Conservation (phyloP, 441 rosid genomes). For the Adansonia rubrostipa region DNA sequence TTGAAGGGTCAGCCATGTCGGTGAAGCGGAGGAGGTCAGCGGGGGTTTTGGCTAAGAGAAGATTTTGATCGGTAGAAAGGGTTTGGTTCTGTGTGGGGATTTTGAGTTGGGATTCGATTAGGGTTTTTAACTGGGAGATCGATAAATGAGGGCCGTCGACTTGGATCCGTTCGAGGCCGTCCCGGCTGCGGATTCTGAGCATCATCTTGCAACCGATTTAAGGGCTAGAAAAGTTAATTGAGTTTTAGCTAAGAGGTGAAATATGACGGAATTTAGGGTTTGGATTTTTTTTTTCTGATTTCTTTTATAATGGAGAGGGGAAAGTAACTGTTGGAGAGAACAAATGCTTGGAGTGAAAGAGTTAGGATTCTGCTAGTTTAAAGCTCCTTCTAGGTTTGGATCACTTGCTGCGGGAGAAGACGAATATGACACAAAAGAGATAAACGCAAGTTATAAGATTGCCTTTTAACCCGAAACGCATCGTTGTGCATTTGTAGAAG, state of each 20-base stretch:
- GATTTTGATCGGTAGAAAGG: slow-evolving; percentile 76
- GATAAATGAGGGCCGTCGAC: slow-evolving; percentile 56
- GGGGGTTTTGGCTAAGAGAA: slow-evolving; percentile 69
- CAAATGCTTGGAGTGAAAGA: neutral
- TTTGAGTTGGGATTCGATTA: slow-evolving; percentile 78
- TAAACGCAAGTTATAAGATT: neutral
- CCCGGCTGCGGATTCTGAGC: slow-evolving; percentile 93
- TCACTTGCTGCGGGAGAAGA: neutral
- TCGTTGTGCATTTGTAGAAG: neutral
- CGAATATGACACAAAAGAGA: neutral
- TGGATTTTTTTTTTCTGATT: neutral
- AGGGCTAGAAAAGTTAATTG: neutral
- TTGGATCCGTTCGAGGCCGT: slow-evolving; percentile 86
- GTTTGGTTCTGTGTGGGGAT: slow-evolving; percentile 80
- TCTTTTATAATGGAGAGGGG: neutral
- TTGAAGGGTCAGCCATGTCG: slow-evolving; percentile 75
- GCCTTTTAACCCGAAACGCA: neutral
- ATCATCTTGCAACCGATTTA: slow-evolving; percentile 46
- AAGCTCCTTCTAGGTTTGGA: neutral
- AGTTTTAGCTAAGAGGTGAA: neutral
- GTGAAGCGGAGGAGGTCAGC: slow-evolving; percentile 54
- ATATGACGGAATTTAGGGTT: slow-evolving; percentile 23
- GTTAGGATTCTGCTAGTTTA: neutral
- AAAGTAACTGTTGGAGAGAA: neutral
- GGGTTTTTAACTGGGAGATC: slow-evolving; percentile 73